Evolutionary conservation across 108 stramenopile genomes (phyloP).

Genomic region (Parmales sp.): DNA sequence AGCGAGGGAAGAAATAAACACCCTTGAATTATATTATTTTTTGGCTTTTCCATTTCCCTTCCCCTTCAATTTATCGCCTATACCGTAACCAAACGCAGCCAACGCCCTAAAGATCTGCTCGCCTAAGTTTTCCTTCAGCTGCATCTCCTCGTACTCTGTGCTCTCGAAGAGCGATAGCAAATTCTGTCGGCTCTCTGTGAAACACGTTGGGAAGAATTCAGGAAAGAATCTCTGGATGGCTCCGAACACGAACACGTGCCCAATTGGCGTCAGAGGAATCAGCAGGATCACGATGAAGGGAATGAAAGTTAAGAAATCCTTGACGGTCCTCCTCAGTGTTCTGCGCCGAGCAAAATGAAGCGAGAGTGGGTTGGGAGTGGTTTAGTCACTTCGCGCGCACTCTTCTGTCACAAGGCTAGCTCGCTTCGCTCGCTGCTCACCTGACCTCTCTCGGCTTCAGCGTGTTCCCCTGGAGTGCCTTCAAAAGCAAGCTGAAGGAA

Average conservation of each 20-base stretch:
- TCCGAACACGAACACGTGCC: conserved; percentile 91
- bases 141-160: conserved; percentile 2
- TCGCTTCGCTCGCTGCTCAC: conserved; percentile 32
- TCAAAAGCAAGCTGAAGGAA: conserved; percentile 55
- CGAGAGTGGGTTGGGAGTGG: too few species aligned
- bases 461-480: conserved; percentile 80
- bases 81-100: neutral
- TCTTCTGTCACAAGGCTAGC: neutral
- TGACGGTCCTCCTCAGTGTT: conserved; percentile 87
- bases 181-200: conserved; percentile 89
- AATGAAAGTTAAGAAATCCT: conserved; percentile 88
- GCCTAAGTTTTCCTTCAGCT: neutral
- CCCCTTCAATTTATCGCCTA: neutral
- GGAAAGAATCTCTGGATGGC: conserved; percentile 94
- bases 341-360: too few species aligned
- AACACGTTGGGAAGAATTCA: conserved; percentile 93
- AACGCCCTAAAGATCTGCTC: neutral
- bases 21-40: neutral
- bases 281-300: conserved; percentile 89
- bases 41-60: neutral
- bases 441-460: conserved; percentile 92
- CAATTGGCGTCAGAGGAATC: conserved; percentile 90
- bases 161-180: conserved; percentile 36
- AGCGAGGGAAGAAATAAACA: too few species aligned
- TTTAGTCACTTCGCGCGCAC: too few species aligned